These are phyloP conservation scores for Suillus cothurnatus DNA, from an alignment of 768 basidiomycete genomes.

Conservation along the genomic window DNA sequence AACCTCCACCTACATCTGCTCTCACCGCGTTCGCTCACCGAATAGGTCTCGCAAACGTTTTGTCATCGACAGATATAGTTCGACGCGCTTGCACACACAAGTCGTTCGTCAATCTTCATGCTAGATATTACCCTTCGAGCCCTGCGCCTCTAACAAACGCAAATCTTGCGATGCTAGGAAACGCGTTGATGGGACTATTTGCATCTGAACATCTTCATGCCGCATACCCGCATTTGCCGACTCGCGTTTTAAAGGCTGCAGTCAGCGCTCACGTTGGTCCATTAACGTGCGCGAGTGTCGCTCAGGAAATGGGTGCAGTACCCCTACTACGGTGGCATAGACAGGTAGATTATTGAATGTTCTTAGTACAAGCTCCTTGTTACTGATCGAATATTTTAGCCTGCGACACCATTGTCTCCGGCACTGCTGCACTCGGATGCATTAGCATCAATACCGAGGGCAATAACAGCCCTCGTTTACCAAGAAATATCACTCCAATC, in stretches of 20 bases:
- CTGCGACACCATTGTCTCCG: constrained; percentile 46
- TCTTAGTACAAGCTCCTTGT: constrained; percentile 6
- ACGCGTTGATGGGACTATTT: constrained; percentile 88
- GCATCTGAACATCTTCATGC: constrained; percentile 81
- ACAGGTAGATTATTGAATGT: constrained; percentile 42
- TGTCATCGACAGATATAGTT: constrained; percentile 54
- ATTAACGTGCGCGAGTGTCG: constrained; percentile 78
- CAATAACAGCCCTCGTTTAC: constrained; percentile 87
- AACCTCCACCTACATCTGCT: constrained; percentile 71
- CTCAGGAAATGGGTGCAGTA: constrained; percentile 80
- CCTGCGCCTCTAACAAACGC: constrained; percentile 67
- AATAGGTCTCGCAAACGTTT: constrained; percentile 66
- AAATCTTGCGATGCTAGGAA: constrained; percentile 75
- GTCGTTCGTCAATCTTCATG: constrained; percentile 60
- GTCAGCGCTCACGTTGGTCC: constrained; percentile 93
- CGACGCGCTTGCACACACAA: constrained; percentile 82
- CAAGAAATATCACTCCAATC: constrained; percentile 82
- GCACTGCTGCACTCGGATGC: constrained; percentile 81
- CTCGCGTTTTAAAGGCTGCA: constrained; percentile 87
- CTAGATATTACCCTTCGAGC: constrained; percentile 57
- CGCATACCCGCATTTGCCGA: constrained; percentile 88
- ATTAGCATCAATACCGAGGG: constrained; percentile 82
- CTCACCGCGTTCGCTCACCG: constrained; percentile 77
- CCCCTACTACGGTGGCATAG: constrained; percentile 83
- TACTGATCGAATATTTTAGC: constrained; percentile 34